Evolutionary conservation across 345 rosid species (phyloP).

Genomic region (Salix koriyanagi): DNA sequence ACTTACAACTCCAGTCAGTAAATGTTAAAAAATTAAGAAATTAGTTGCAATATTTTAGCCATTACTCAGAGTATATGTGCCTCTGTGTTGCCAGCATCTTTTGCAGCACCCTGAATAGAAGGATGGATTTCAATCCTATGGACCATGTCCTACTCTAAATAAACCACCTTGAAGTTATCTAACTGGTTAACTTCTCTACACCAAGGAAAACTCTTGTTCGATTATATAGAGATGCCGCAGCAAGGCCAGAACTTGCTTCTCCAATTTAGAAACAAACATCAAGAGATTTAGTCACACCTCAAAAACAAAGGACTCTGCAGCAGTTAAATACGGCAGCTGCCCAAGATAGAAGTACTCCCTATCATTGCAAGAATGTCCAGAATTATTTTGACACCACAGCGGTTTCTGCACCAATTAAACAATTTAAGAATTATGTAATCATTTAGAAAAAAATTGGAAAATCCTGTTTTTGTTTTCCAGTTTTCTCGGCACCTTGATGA

Average conservation of each 20-base stretch:
- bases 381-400: slow-evolving; percentile 59
- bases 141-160: neutral
- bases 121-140: neutral
- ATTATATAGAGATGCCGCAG: too few species aligned
- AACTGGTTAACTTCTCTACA: neutral
- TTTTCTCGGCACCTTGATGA: neutral
- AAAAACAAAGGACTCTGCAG: slow-evolving; percentile 57
- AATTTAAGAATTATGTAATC: slow-evolving; percentile 12
- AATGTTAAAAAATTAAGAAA: too few species aligned
- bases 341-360: slow-evolving; percentile 80
- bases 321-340: slow-evolving; percentile 78
- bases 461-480: neutral
- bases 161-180: neutral
- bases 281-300: slow-evolving; percentile 48
- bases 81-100: neutral
- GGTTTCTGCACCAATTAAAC: slow-evolving; percentile 60
- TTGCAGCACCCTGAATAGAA: neutral
- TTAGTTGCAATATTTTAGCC: too few species aligned
- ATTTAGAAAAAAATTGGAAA: neutral
- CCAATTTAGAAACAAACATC: neutral
- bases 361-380: slow-evolving; percentile 57
- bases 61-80: too few species aligned
- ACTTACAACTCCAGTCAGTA: too few species aligned
- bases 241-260: neutral
- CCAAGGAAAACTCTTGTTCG: neutral